Evolutionary conservation across 192 early-diverging fungal species (phyloP), one percentile per base, ranked within the genome.

Genomic region (Coemansia sp.): DNA sequence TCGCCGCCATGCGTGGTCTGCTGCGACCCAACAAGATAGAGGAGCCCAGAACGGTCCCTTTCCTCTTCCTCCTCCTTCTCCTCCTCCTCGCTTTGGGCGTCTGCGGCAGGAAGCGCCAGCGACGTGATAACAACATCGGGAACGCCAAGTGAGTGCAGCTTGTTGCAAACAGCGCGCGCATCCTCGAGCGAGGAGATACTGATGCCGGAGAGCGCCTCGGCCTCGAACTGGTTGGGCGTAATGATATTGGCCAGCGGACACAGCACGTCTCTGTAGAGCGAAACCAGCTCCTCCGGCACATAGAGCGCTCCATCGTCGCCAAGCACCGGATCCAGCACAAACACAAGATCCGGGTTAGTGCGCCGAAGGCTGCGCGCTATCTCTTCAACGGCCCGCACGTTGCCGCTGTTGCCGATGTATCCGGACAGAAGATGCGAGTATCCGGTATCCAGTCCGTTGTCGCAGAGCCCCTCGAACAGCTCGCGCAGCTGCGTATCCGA

Each of bases 201-300:
- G 23, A 77, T 74, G 42, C 84, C 88, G 0, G 92, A 83, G 1
- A 95, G 86, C 56, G 85, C 65, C 87, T 93, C 91, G 23, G 92
- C 91, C 77, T 98, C 96, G 43, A 93, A 95, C 71, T 89, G 91
- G 76, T 98, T 98, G 0, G 96, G 96, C 16, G 93, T 94, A n/a
- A 94, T 76, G 11, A 95, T 71, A 42, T 92, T 81, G 21, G 94
- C 92, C 37, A 90, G 68, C 9, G 87, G 84, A 63, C 89, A 83
- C 54, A 93, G 76, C 13, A 85, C 79, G 19, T 91, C 77, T 41
- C 88, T 87, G 78, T 98, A 98, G 26, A 95, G 63, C 0, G 85
- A 86, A 5, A 98, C 84, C 11, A 93, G 86, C 50, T 94, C 93
- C 44, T 75, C 57, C 0, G 92, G 85, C 53, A 95, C 93, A 64